Base-by-base conservation (phyloP, 1,284 basidiomycete genomes). In the Cryptococcus maquisensis region DNA sequence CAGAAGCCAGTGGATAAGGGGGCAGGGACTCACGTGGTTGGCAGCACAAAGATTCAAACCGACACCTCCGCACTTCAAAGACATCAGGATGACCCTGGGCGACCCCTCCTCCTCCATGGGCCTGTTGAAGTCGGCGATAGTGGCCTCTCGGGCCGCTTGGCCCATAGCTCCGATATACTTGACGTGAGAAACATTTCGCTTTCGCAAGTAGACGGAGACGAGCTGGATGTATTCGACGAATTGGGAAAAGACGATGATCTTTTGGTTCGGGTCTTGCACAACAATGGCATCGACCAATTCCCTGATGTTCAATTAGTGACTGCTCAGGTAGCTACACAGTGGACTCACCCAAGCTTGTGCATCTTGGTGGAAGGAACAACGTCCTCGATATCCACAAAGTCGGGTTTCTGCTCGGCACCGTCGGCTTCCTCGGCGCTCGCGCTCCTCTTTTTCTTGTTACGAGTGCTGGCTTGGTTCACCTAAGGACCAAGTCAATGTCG, bases 391-490 rank as follows among this genome's bases (percentile, higher is more conserved):
- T 56, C 59, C 43, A 61, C 41, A 3, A 54, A 50, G 42, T 57
- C 51, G 20, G 46, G 41, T 9, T 47, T 16, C 6, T 51, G 44
- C 15, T 58, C 54, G 46, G 51, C 53, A 7, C 64, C 52, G 36
- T 47, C 49, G 13, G 83, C 82, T 73, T 91, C 87, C 2, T 84
- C 84, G 63, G 32, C 49, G 53, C 52, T 52, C n/a, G 41, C 54
- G 52, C 26, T 56, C 44, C 15, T 50, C 46, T 36, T 54, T 46
- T 44, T 51, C 46, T 43, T 47, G 40, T 24, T 47, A 18, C 35
- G n/a, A 5, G 43, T 5, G 21, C 26, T 18, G 23, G 37, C 18
- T 37, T 35, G 16, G 15, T 48, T 44, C 28, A 56, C 45, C 43
- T 32, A 32, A 24, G 2, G 6, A 37, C 9, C 13, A 3, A 8